A percentile compares a stretch with the other conserved stretches of the same genome.
Conservation (phyloP, 1,284 basidiomycete species). For the Apiotrichum brassicae region DNA sequence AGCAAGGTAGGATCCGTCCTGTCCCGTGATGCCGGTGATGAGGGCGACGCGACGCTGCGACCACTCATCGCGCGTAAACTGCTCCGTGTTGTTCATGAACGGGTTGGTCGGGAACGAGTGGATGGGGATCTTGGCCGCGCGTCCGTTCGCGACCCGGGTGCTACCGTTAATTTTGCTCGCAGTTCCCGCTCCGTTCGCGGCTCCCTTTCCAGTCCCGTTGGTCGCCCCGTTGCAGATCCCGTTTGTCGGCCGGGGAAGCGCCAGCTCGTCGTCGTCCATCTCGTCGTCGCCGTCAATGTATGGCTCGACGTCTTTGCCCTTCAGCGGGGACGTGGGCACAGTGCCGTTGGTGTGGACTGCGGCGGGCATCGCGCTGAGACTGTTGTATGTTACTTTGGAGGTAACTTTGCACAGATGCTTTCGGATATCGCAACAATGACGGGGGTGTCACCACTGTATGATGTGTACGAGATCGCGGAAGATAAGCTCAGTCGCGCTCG, state of each 20-base stretch:
- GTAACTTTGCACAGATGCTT: no score
- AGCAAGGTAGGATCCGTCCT: constrained; percentile 42
- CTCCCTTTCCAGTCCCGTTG: not conserved
- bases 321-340: not conserved
- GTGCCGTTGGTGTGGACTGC: no score
- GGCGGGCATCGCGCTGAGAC: no score
- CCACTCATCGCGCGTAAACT: constrained; percentile 58
- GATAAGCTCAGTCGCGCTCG: no score
- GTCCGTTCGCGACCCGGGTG: no score
- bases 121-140: not conserved
- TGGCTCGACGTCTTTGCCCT: not conserved
- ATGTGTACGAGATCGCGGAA: no score
- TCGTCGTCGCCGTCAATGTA: not conserved
- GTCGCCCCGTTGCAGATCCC: not conserved
- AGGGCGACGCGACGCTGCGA: constrained; percentile 79
- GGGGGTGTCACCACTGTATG: no score
- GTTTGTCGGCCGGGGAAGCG: not conserved
- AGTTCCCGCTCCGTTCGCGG: not conserved
- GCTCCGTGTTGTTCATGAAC: constrained; percentile 4
- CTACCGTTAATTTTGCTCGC: no score
- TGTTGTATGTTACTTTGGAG: no score
- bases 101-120: not conserved
- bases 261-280: constrained; percentile 1
- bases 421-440: no score
- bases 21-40: constrained; percentile 81